Conservation (phyloP, 164 flowering plant species). For the Cinnamomum micranthum region DNA sequence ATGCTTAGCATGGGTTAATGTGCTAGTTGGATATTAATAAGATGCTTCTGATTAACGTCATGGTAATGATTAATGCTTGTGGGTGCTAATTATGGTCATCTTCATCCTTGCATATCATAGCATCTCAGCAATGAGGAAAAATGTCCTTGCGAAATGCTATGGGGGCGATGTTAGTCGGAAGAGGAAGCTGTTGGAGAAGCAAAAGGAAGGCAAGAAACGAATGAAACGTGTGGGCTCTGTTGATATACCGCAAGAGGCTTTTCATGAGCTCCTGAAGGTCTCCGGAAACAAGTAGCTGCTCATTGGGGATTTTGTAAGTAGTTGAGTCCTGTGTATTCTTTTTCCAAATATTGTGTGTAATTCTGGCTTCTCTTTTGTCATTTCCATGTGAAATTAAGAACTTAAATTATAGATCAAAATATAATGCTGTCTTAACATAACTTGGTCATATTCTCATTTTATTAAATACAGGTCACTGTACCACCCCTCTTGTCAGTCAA, state of each 20-base stretch:
- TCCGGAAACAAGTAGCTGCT: constrained; percentile 31
- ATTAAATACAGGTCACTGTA: too few species aligned
- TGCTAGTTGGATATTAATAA: too few species aligned
- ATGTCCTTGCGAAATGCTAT: constrained; percentile 98
- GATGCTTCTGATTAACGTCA: not conserved
- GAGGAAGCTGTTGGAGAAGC: constrained; percentile 91
- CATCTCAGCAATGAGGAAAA: constrained; percentile 92
- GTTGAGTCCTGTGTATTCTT: not conserved
- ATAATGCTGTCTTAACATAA: too few species aligned
- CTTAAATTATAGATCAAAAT: too few species aligned
- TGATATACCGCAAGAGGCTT: constrained; percentile 97
- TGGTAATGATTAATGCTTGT: not conserved
- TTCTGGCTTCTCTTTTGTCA: too few species aligned
- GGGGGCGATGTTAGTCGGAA: constrained; percentile 92
- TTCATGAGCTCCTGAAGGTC: constrained; percentile 77
- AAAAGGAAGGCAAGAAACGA: constrained; percentile 98
- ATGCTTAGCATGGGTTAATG: too few species aligned
- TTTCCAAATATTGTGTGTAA: too few species aligned
- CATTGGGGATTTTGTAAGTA: not conserved
- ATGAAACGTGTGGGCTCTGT: constrained; percentile 98
- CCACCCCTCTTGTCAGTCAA: too few species aligned
- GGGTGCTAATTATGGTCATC: not conserved
- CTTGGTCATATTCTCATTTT: too few species aligned
- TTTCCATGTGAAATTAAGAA: too few species aligned
- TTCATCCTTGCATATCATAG: constrained; percentile 26